Percentiles rank a stretch among this genome's conserved stretches.
These are phyloP conservation scores for Fomitopsis palustris DNA, from an alignment of 1,284 basidiomycete genomes.

Conservation along the genomic window DNA sequence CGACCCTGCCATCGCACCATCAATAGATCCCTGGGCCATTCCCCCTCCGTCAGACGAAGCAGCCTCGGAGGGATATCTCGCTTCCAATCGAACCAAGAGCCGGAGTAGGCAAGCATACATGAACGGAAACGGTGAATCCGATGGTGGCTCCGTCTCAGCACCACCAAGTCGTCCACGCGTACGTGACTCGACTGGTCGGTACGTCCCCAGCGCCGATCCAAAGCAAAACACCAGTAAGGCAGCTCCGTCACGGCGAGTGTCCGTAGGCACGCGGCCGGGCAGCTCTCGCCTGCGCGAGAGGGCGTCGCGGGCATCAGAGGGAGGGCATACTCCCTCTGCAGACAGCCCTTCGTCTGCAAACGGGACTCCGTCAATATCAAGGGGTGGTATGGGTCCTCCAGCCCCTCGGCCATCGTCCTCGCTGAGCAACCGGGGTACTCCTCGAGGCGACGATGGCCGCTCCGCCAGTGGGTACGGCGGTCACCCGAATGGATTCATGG, in stretches of 20 bases:
- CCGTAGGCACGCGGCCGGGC: conserved; percentile 13
- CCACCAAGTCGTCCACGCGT: conserved; percentile 9
- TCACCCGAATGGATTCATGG: conserved; percentile 24
- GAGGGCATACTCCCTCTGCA: conserved; percentile 3
- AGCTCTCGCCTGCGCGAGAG: conserved; percentile 19
- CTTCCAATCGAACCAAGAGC: conserved; percentile 3
- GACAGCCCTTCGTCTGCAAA: conserved; percentile 4
- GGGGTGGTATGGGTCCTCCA: conserved; percentile 2
- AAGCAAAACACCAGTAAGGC: conserved; percentile 10
- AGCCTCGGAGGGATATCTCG: conserved; percentile 3
- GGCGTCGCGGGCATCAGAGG: conserved; percentile 13
- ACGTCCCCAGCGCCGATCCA: conserved; percentile 9
- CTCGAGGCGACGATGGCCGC: conserved; percentile 8
- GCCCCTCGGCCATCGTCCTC: background rate
- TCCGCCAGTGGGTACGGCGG: conserved; percentile 15
- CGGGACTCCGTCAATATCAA: background rate
- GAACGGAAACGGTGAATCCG: conserved; percentile 17
- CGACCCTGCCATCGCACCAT: conserved; percentile 50
- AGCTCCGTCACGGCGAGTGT: background rate
- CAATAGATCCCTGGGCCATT: background rate
- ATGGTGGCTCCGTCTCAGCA: background rate
- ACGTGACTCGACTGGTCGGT: conserved; percentile 20
- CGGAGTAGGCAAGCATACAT: conserved; percentile 9
- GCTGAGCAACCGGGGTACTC: conserved; percentile 2
- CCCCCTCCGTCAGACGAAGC: background rate